phyloP scores from a whole-genome alignment of 2,329 filamentous ascomycete genomes.

The Periconia digitata region DNA sequence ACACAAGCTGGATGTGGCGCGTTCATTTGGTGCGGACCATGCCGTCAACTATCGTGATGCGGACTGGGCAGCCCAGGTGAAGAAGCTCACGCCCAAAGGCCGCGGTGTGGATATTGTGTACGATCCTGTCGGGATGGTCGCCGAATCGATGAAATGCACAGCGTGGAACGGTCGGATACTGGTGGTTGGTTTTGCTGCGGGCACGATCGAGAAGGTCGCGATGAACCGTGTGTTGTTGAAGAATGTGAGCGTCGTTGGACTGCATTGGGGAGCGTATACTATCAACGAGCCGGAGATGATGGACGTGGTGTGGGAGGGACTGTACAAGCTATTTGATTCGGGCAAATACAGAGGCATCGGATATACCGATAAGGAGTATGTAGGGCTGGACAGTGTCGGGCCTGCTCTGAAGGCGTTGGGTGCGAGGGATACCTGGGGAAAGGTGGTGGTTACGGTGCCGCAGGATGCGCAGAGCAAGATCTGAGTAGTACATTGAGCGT shows the following conservation, averaged over 20 bases:
- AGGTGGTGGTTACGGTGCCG: conserved; percentile 86
- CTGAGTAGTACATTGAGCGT: conserved; percentile 8
- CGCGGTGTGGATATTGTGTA: conserved; percentile 88
- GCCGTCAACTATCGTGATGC: conserved; percentile 72
- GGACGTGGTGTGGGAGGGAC: conserved; percentile 75
- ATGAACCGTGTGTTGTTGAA: conserved; percentile 92
- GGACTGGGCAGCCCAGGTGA: conserved; percentile 68
- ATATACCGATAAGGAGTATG: conserved; percentile 79
- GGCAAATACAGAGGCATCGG: conserved; percentile 82
- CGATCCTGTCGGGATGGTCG: conserved; percentile 89
- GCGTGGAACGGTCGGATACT: conserved; percentile 90
- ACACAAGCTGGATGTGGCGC: conserved; percentile 78
- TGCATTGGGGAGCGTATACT: conserved; percentile 89
- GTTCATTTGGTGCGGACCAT: conserved; percentile 81
- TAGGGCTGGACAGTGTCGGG: conserved; percentile 77
- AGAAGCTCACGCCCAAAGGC: conserved; percentile 72
- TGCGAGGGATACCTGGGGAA: conserved; percentile 86
- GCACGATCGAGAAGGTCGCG: conserved; percentile 85
- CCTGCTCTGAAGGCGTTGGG: conserved; percentile 77
- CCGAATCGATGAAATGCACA: conserved; percentile 84
- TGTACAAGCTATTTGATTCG: conserved; percentile 74
- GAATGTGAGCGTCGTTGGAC: conserved; percentile 85
- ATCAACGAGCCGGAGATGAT: conserved; percentile 71
- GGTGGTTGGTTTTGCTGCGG: conserved; percentile 86
- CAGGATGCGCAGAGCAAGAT: conserved; percentile 52